These are phyloP conservation scores for Podospora appendiculata DNA, from an alignment of 495 filamentous ascomycete species.

Conservation along the genomic window DNA sequence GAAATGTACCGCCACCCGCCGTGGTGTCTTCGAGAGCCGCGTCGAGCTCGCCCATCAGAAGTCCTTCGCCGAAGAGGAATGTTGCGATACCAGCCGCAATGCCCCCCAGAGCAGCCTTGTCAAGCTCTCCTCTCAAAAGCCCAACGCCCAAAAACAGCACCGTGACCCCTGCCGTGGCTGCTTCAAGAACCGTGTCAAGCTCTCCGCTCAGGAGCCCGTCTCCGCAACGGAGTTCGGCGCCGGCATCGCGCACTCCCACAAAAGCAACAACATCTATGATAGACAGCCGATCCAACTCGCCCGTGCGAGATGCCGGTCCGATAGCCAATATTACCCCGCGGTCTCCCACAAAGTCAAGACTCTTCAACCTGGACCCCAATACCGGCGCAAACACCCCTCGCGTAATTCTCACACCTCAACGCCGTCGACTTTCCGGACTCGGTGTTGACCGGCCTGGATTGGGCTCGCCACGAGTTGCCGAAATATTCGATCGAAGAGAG, in stretches of 20 bases:
- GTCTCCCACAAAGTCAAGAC: constrained; percentile 23
- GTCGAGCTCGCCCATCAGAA: constrained; percentile 25
- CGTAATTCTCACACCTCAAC: constrained; percentile 57
- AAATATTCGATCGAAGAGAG: constrained; percentile 61
- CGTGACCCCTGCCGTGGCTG: neutral
- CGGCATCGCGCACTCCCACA: constrained; percentile 4
- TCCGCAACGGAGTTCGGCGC: constrained; percentile 5
- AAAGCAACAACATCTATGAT: constrained; percentile 17
- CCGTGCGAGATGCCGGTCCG: constrained; percentile 17
- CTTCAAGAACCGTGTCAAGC: constrained; percentile 1
- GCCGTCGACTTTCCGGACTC: constrained; percentile 58
- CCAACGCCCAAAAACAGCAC: too few species aligned
- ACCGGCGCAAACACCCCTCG: constrained; percentile 55
- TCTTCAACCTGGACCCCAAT: constrained; percentile 51
- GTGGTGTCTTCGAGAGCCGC: constrained; percentile 18
- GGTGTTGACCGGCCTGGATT: constrained; percentile 69
- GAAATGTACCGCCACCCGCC: neutral
- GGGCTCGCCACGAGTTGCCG: constrained; percentile 69
- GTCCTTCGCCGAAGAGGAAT: constrained; percentile 9
- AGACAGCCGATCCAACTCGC: constrained; percentile 26
- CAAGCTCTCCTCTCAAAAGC: too few species aligned
- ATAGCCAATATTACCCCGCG: constrained; percentile 14
- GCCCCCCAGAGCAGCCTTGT: too few species aligned
- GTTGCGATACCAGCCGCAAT: too few species aligned
- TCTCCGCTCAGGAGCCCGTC: constrained; percentile 3